Evolutionary conservation across 2,329 filamentous ascomycete species (phyloP), one percentile per base, ranked within the genome.

Genomic region (Penicillium occitanis): DNA sequence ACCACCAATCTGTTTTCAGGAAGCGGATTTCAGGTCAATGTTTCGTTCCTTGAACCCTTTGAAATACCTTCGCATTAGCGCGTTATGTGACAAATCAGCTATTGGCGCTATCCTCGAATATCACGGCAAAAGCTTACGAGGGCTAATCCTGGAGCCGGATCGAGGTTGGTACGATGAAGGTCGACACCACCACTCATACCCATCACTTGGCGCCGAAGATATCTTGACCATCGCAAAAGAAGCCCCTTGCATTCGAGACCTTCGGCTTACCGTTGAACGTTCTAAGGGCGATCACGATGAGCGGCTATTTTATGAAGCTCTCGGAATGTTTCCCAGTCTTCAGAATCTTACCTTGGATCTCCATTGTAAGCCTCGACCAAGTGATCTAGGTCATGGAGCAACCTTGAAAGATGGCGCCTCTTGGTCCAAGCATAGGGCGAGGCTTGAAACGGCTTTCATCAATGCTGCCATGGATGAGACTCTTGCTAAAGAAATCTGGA

Each of bases 31-130:
- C 35, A 37, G 35, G 35, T 37, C 35, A 37, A 37, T 61, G 48
- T 61, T 61, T 50, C n/a, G 46, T 33, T 19, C 42, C n/a, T 10
- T 61, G 10, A 61, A 61, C 2, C 59, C 59, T 2, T 50, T 61
- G 13, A 61, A 50, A 28, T 35, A 19, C 25, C 25, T 61, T 14
- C 13, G 59, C 13, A 13, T 61, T 19, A 40, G 33, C 35, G 59
- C 11, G 28, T 35, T 33, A 30, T 22, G 17, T 7, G 59, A 61
- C 5, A 51, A 48, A 25, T 61, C 42, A 25, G 28, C 30, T 22
- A 28, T 61, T 22, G 11, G 10, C 8, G 11, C 42, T 48, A 48
- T 61, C 13, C 42, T 61, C 19, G 44, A 22, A 25, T 22, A 51
- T 17, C 42, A 50, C 13, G 42, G 42, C 5, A 8, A 25, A 35